Base-by-base conservation (phyloP, 2,329 filamentous ascomycete species). In the Penicillium sp. region DNA sequence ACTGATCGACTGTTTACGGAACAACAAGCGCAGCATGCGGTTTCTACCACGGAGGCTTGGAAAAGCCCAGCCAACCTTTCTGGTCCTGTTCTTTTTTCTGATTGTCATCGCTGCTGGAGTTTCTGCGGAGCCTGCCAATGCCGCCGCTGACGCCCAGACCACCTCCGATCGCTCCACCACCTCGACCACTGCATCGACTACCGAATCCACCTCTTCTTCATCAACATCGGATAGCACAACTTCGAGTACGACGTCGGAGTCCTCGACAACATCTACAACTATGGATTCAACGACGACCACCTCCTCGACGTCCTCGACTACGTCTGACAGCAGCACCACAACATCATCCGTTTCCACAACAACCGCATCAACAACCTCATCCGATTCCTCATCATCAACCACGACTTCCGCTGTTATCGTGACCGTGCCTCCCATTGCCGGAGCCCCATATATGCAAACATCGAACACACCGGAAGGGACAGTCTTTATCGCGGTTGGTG, bases 401-500 rank as follows among this genome's bases (percentile, higher is more conserved):
- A 83, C 84, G 29, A 58, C 58, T 15, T 56, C 23, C 22, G 89
- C 89, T 61, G 89, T 92, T 5, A 77, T 89, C 1, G 81, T 91
- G 4, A 83, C 85, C 25, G 87, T 97, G 2, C 94, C 94, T 7
- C 89, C 92, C 25, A 96, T 90, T 3, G 81, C 84, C 37, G 85
- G 88, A 68, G 94, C 94, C 5, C 92, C 93, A 15, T 99, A 90
- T 71, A 96, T 97, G 90, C 88, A 92, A 69, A 86, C 88, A 67
- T 95, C 92, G 1, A 87, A 77, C 51, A 81, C 92, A 11, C 94
- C 94, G 2, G 89, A 97, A 68, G 94, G 94, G 52, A 97, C 93
- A 4, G 89, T 99, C 56, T 99, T 99, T 77, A 99, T 99, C 67
- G 89, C 87, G 22, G 94, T 97, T 1, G 94, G 94, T 44, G 89